Conservation (phyloP, 495 filamentous ascomycete genomes). For the Gamarada debralockiae region DNA sequence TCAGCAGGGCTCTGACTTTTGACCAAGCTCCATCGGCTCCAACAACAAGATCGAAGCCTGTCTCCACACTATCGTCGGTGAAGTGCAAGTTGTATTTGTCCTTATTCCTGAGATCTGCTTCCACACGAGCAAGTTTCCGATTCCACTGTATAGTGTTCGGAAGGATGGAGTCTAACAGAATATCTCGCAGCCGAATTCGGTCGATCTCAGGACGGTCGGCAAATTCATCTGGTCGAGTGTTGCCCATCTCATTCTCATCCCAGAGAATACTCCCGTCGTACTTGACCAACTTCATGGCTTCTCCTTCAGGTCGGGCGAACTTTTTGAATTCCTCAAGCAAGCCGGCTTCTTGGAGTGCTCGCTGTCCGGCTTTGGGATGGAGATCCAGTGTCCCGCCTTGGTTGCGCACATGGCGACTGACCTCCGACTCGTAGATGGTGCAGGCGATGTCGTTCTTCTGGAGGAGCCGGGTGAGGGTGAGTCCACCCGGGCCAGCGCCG, state of each 20-base stretch:
- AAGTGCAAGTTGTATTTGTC: constrained; percentile 15
- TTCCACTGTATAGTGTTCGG: constrained; percentile 17
- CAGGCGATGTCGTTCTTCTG: constrained; percentile 36
- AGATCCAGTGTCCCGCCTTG: constrained; percentile 57
- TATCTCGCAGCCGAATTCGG: constrained; percentile 17
- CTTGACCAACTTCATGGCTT: constrained; percentile 27
- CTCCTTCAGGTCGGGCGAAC: constrained; percentile 38
- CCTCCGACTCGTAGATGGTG: constrained; percentile 51
- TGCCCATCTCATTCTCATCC: constrained; percentile 20
- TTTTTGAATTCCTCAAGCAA: constrained; percentile 44
- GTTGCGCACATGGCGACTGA: constrained; percentile 28
- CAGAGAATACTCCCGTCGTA: constrained; percentile 23
- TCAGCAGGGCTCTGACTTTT: constrained; percentile 44
- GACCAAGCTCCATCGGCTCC: constrained; percentile 64
- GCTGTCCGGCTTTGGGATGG: constrained; percentile 45
- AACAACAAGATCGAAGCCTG: constrained; percentile 49
- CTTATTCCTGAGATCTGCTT: neutral
- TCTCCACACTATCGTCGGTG: constrained; percentile 7
- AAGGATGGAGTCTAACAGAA: constrained; percentile 19
- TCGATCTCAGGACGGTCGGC: constrained; percentile 24
- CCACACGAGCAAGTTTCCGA: constrained; percentile 8
- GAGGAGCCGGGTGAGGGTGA: constrained; percentile 54
- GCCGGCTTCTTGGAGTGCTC: constrained; percentile 47
- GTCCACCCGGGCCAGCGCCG: constrained; percentile 54
- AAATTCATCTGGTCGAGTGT: neutral